phyloP scores from a whole-genome alignment of 306 rosid species.

The Malus orientalis region DNA sequence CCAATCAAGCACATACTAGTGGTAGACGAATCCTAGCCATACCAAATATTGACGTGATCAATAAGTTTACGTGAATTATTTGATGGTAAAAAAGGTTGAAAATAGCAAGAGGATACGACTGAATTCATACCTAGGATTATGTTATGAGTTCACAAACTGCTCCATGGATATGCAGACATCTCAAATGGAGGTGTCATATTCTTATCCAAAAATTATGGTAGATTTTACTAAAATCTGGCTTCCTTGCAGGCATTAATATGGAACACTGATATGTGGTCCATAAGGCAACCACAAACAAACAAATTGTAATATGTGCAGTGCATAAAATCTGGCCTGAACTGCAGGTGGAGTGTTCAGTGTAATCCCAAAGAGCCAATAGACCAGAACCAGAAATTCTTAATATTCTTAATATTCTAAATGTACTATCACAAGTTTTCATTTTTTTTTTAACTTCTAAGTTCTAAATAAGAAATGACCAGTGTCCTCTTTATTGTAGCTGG shows the following conservation, averaged over 20 bases:
- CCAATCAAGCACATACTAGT: not conserved
- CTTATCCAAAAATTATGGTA: not conserved
- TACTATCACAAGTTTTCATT: not conserved
- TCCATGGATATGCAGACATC: not conserved
- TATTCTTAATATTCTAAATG: not conserved
- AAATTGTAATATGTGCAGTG: not conserved
- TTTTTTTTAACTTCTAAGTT: not conserved
- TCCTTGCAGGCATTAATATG: not conserved
- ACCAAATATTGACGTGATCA: not conserved
- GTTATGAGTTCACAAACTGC: not conserved
- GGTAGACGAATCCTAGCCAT: not conserved
- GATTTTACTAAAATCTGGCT: not conserved
- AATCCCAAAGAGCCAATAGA: not conserved
- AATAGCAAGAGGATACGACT: not conserved
- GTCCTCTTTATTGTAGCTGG: not conserved
- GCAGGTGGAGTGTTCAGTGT: not conserved
- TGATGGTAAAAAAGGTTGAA: not conserved
- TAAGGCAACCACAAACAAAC: not conserved
- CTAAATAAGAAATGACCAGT: not conserved
- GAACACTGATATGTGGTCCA: not conserved
- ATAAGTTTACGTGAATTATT: not conserved
- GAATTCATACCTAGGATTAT: not conserved
- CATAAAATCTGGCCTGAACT: not conserved
- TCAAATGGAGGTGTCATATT: too few relatives aligned
- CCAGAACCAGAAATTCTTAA: not conserved